Evolutionary conservation across 163 green algal genomes (phyloP).

Genomic region (Chlorella variabilis): DNA sequence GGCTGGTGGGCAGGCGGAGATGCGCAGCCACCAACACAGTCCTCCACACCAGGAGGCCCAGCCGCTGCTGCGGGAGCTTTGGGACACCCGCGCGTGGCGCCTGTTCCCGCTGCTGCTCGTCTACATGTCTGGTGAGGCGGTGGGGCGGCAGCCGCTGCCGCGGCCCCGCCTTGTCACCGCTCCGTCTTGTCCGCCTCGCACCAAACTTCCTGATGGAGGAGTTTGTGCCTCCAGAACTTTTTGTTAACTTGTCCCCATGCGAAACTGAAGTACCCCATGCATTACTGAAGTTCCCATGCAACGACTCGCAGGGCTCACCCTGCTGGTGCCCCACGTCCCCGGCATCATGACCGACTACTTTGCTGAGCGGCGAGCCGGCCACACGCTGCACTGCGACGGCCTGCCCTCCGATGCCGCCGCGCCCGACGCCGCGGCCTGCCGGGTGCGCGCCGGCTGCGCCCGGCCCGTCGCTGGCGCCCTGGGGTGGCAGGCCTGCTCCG

Average conservation of each 20-base stretch:
- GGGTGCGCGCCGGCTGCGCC: constrained; percentile 45
- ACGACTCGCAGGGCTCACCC: constrained; percentile 57
- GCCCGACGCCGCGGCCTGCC: constrained; percentile 43
- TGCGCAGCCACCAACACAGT: too few species aligned
- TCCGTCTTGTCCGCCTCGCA: not conserved
- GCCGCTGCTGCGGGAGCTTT: constrained; percentile 44
- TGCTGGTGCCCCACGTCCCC: constrained; percentile 61
- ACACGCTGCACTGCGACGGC: constrained; percentile 59
- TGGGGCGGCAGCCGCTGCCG: too few species aligned
- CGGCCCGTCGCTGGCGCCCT: not conserved
- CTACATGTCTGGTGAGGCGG: constrained; percentile 41
- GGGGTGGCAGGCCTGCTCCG: not conserved
- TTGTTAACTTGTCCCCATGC: too few species aligned
- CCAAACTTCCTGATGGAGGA: too few species aligned
- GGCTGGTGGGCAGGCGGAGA: too few species aligned
- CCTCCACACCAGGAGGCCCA: not conserved
- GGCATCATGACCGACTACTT: constrained; percentile 72
- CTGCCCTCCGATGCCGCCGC: constrained; percentile 22
- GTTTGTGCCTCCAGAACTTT: too few species aligned
- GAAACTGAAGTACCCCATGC: too few species aligned
- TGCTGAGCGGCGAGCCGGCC: constrained; percentile 33
- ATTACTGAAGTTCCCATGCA: too few species aligned
- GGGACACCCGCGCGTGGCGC: constrained; percentile 50
- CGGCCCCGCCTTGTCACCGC: not conserved
- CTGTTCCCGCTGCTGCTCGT: constrained; percentile 54